These are phyloP conservation scores for Eucalyptus melliodora DNA, from an alignment of 345 rosid genomes.

Conservation along the genomic window DNA sequence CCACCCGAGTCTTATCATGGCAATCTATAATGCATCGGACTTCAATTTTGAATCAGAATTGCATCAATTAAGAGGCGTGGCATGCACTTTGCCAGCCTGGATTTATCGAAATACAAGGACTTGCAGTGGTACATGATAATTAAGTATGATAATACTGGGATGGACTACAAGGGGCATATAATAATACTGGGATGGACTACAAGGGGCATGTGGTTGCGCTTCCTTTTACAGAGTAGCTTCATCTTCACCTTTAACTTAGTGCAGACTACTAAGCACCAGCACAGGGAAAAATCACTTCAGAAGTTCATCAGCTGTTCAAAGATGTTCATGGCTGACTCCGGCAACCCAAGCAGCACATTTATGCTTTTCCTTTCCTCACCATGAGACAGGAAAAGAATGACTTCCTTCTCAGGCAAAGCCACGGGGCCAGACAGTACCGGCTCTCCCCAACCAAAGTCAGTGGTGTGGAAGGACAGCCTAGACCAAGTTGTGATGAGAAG, in stretches of 20 bases:
- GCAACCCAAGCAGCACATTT: conserved; percentile 71
- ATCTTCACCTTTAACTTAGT: neutral
- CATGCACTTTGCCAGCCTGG: neutral
- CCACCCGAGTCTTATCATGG: neutral
- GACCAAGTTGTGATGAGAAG: conserved; percentile 83
- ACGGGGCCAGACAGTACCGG: conserved; percentile 73
- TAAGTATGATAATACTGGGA: neutral
- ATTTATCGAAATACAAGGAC: neutral
- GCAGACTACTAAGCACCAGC: neutral
- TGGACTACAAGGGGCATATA: neutral
- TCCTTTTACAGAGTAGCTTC: neutral
- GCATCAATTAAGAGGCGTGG: neutral
- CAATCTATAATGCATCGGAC: neutral
- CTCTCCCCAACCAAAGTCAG: conserved; percentile 91
- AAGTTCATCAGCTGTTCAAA: conserved; percentile 44
- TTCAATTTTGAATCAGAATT: neutral
- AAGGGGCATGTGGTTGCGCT: neutral
- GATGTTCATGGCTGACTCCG: conserved; percentile 60
- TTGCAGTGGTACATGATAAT: neutral
- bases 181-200: neutral
- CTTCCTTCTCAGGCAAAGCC: conserved; percentile 83
- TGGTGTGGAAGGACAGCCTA: conserved; percentile 59
- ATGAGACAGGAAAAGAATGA: conserved; percentile 56
- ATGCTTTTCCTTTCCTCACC: conserved; percentile 51
- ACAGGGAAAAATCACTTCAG: neutral